Evolutionary conservation across 2,329 filamentous ascomycete species (phyloP).

Genomic region (Hortaea werneckii): DNA sequence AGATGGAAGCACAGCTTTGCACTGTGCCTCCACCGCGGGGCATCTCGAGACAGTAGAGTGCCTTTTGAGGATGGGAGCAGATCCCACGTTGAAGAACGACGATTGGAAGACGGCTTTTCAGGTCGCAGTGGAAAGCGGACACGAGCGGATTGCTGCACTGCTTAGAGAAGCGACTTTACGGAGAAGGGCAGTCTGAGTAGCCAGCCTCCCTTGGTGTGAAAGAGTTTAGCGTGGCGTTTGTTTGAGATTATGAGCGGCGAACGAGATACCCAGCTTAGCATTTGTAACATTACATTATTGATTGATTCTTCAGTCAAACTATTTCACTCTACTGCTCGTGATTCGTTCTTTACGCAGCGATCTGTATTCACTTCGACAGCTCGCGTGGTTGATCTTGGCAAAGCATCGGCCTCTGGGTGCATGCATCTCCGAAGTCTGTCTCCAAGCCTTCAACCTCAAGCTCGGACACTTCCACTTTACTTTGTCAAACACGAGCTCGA

Average conservation of each 20-base stretch:
- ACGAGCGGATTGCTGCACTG: constrained; percentile 8
- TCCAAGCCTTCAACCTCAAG: too few relatives aligned
- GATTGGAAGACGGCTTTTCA: constrained; percentile 17
- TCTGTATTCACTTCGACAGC: too few relatives aligned
- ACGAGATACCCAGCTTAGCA: background rate
- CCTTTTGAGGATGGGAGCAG: constrained; percentile 19
- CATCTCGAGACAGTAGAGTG: constrained; percentile 14
- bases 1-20: constrained; percentile 21
- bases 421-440: too few relatives aligned
- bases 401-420: too few relatives aligned
- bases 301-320: too few relatives aligned
- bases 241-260: background rate
- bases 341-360: too few relatives aligned
- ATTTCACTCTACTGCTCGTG: too few relatives aligned
- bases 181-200: background rate
- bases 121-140: constrained; percentile 12
- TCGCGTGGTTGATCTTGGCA: too few relatives aligned
- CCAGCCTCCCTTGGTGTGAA: background rate
- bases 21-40: constrained; percentile 20
- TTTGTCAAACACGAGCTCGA: too few relatives aligned
- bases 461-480: too few relatives aligned
- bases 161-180: constrained; percentile 6
- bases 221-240: constrained; percentile 1
- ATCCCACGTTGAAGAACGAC: constrained; percentile 15
- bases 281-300: background rate